Percentiles rank a stretch among this genome's conserved stretches.
Evolutionary conservation across 2,329 filamentous ascomycete species (phyloP).

Genomic region (Penicillium sp.): DNA sequence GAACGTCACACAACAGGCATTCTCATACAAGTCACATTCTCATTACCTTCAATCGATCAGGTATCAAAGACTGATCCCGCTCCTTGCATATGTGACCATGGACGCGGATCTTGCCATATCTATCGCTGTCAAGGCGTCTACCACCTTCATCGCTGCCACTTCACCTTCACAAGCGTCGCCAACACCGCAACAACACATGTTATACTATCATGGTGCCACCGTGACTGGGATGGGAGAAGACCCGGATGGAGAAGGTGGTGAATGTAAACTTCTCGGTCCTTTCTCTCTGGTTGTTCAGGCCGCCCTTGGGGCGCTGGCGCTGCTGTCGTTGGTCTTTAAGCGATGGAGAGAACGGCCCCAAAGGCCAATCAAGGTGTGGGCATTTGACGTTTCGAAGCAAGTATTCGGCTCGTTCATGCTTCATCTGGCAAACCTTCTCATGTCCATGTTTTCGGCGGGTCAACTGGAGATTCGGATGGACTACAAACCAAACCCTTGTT

Average conservation of each 20-base stretch:
- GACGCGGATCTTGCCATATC: conserved; percentile 8
- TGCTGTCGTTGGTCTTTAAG: conserved; percentile 88
- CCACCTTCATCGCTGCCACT: conserved; percentile 1
- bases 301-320: conserved; percentile 77
- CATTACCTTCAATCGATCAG: conserved; percentile 10
- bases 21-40: conserved; percentile 13
- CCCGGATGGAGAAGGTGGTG: conserved; percentile 59
- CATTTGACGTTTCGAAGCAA: conserved; percentile 96
- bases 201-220: conserved; percentile 19
- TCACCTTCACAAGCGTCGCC: conserved; percentile 17
- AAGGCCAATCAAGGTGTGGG: conserved; percentile 92
- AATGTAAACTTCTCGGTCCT: conserved; percentile 83
- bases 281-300: conserved; percentile 91
- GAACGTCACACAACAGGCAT: conserved; percentile 6
- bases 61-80: background rate
- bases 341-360: conserved; percentile 89
- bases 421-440: conserved; percentile 89
- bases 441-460: conserved; percentile 93
- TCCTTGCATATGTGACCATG: conserved; percentile 4
- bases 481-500: conserved; percentile 88
- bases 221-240: conserved; percentile 25
- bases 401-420: conserved; percentile 90
- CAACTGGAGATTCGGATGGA: conserved; percentile 57
- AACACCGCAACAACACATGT: conserved; percentile 16
- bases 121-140: conserved; percentile 12